Percentiles rank a stretch among this genome's conserved stretches.
phyloP scores from a whole-genome alignment of 164 flowering plant genomes.

The Magnolia kwangsiensis region DNA sequence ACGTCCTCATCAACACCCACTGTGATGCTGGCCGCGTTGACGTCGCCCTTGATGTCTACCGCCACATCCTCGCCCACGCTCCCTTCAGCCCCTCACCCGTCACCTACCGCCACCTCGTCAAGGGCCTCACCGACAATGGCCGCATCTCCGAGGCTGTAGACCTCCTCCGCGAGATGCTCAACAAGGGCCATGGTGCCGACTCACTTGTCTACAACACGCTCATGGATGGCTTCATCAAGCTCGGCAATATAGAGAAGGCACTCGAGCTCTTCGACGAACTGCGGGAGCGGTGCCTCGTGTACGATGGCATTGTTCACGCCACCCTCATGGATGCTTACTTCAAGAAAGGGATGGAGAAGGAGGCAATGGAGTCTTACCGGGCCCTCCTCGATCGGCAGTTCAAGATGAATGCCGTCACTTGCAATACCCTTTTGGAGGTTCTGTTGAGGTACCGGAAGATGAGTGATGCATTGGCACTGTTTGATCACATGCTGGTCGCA shows the following conservation, averaged over 20 bases:
- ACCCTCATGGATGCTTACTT: slow-evolving; percentile 81
- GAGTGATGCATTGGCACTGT: slow-evolving; percentile 54
- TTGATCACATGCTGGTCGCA: slow-evolving; percentile 61
- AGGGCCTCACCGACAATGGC: slow-evolving; percentile 56
- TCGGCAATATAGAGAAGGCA: slow-evolving; percentile 58
- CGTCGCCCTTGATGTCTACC: slow-evolving; percentile 42
- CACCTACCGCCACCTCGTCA: slow-evolving; percentile 66
- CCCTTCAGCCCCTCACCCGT: slow-evolving; percentile 66
- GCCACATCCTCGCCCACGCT: slow-evolving; percentile 49
- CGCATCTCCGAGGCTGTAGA: slow-evolving; percentile 59
- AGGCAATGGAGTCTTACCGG: slow-evolving; percentile 68
- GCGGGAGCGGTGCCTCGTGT: slow-evolving; percentile 62
- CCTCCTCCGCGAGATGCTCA: slow-evolving; percentile 67
- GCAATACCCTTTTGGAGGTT: slow-evolving; percentile 64
- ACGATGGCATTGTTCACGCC: slow-evolving; percentile 71
- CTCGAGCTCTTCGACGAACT: slow-evolving; percentile 74
- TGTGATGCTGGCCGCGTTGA: slow-evolving; percentile 59
- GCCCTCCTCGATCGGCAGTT: slow-evolving; percentile 45
- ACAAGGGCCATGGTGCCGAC: slow-evolving; percentile 72
- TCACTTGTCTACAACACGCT: slow-evolving; percentile 67
- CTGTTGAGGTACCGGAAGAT: slow-evolving; percentile 53
- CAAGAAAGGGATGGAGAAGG: slow-evolving; percentile 51
- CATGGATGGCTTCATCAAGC: slow-evolving; percentile 54
- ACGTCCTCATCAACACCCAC: slow-evolving; percentile 56
- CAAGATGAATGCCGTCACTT: slow-evolving; percentile 59